A percentile compares a stretch with the other conserved stretches of the same genome.
Evolutionary conservation across 1,284 basidiomycete species (phyloP).

Genomic region (Dichomitus squalens): DNA sequence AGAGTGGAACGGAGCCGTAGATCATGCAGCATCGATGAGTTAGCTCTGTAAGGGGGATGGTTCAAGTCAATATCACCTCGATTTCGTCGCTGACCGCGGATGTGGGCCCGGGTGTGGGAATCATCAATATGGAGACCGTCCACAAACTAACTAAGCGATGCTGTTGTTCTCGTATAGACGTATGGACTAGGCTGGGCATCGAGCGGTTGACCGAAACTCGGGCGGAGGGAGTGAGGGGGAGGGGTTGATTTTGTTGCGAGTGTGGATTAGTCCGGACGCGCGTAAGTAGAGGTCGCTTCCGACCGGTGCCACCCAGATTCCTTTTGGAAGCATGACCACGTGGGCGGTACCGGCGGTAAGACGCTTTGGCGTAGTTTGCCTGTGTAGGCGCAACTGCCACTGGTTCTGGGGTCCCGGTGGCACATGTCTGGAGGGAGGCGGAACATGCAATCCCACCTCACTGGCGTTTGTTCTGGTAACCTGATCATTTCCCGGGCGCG

Average conservation of each 20-base stretch:
- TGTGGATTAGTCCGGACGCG: neutral
- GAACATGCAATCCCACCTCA: neutral
- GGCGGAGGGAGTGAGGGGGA: neutral
- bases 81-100: neutral
- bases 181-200: neutral
- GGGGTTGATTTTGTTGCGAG: neutral
- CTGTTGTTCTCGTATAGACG: neutral
- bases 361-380: constrained; percentile 10
- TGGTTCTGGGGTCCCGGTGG: neutral
- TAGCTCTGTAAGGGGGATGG: no score
- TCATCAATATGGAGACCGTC: neutral
- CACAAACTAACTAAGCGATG: neutral
- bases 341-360: neutral
- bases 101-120: neutral
- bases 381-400: constrained; percentile 2
- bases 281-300: neutral
- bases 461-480: constrained; percentile 1
- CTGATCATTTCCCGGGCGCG: constrained; percentile 7
- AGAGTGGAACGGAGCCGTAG: neutral
- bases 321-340: neutral
- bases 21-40: neutral
- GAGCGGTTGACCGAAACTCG: constrained; percentile 5
- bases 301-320: neutral
- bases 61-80: no score
- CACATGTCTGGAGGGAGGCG: constrained; percentile 1